phyloP scores from a whole-genome alignment of 2,329 filamentous ascomycete genomes.

The Paraconiothyrium sp. region DNA sequence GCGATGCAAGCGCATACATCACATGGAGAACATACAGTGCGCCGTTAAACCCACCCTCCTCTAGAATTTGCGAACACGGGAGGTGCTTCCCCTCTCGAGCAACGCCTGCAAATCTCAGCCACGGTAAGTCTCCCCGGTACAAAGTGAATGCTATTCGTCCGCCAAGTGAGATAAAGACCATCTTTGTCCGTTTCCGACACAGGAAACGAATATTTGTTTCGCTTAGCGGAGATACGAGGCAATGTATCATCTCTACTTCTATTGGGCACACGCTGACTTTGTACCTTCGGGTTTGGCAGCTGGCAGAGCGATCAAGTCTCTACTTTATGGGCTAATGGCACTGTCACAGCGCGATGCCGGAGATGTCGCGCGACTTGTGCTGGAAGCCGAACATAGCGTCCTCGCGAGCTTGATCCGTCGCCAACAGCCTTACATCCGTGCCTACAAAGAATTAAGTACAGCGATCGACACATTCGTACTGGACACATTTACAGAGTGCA shows the following conservation, averaged over 20 bases:
- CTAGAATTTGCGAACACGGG: conserved; percentile 4
- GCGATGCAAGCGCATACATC: conserved; percentile 8
- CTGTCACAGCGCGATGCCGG: conserved; percentile 5
- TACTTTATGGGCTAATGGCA: conserved; percentile 12
- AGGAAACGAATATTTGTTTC: no score
- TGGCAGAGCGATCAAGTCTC: conserved; percentile 9
- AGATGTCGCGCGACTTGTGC: conserved; percentile 1
- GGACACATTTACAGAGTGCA: conserved; percentile 1
- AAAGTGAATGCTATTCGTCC: no score
- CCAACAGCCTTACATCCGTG: conserved; percentile 10
- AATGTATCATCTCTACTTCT: no score
- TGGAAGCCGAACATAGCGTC: conserved; percentile 12
- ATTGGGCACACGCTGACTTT: no score
- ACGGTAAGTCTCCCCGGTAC: not conserved
- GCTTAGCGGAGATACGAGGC: no score
- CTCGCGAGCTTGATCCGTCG: conserved; percentile 8
- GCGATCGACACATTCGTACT: conserved; percentile 8
- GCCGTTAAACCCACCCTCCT: not conserved
- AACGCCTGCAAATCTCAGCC: conserved; percentile 5
- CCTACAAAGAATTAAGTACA: conserved; percentile 7
- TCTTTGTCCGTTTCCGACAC: no score
- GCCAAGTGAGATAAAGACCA: no score
- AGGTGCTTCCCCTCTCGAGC: conserved; percentile 11
- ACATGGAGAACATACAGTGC: conserved; percentile 13
- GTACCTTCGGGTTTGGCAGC: not conserved